Conservation (phyloP, 305 asterid genomes). For the Plantago lanceolata region DNA sequence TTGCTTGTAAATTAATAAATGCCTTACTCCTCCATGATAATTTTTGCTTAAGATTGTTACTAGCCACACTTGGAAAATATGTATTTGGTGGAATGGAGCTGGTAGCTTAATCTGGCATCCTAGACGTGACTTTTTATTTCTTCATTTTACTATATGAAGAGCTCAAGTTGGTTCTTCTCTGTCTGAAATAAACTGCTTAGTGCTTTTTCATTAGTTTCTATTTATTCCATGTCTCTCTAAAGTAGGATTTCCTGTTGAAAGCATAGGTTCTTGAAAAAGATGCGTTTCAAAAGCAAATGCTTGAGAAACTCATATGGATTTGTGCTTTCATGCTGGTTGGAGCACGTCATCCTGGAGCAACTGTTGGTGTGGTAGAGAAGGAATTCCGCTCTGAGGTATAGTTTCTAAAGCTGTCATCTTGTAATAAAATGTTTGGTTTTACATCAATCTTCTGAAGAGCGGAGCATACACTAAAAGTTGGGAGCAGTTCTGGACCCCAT, state of each 20-base stretch:
- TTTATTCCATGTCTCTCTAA: background rate
- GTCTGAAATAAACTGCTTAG: constrained; percentile 1
- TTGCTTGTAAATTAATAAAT: too few species aligned
- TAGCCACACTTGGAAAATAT: background rate
- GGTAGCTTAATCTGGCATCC: background rate
- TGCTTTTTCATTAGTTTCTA: constrained; percentile 4
- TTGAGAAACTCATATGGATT: constrained; percentile 96
- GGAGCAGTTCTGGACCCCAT: too few species aligned
- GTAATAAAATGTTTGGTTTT: background rate
- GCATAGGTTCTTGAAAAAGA: constrained; percentile 73
- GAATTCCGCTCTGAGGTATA: constrained; percentile 76
- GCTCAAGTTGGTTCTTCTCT: constrained; percentile 4
- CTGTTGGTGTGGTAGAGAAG: constrained; percentile 86
- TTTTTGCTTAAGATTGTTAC: background rate
- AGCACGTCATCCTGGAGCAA: constrained; percentile 93
- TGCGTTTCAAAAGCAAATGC: constrained; percentile 86
- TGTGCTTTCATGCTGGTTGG: constrained; percentile 99
- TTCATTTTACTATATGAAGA: background rate
- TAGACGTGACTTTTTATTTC: background rate
- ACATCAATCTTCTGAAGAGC: background rate
- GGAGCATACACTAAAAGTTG: too few species aligned
- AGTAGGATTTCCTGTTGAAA: constrained; percentile 17
- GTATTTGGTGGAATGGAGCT: background rate
- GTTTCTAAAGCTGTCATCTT: background rate
- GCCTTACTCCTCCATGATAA: too few species aligned